phyloP scores from a whole-genome alignment of 2,329 filamentous ascomycete species.

The Fusarium camptoceras region DNA sequence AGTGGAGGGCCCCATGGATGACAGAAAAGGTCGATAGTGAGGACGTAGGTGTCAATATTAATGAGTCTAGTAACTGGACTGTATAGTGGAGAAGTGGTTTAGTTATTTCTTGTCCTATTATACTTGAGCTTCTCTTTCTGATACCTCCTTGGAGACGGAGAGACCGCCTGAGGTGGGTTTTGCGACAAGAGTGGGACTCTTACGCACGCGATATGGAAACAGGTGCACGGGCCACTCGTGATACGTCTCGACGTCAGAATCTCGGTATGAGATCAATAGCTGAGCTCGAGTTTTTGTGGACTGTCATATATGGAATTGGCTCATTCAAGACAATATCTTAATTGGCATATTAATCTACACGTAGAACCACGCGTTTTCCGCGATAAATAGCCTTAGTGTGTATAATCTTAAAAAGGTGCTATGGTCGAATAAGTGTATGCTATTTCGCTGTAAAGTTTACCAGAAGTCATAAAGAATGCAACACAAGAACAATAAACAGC shows the following conservation, averaged over 20 bases:
- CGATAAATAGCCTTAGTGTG: fast-evolving
- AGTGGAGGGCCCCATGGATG: background rate
- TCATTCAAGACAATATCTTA: fast-evolving
- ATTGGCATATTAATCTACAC: background rate
- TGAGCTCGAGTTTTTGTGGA: background rate
- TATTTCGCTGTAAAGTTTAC: fast-evolving
- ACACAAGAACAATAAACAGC: background rate
- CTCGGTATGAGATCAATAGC: slow-evolving; percentile 2
- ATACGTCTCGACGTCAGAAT: slow-evolving; percentile 18
- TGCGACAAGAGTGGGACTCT: slow-evolving; percentile 19
- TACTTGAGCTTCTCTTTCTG: background rate
- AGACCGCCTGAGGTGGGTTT: slow-evolving; percentile 13
- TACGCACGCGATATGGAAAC: slow-evolving; percentile 20
- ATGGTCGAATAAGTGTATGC: background rate
- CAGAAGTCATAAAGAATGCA: background rate
- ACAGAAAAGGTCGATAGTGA: background rate
- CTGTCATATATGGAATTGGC: background rate
- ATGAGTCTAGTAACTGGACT: background rate
- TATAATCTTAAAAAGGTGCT: background rate
- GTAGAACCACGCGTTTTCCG: background rate
- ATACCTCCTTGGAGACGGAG: background rate
- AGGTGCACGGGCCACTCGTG: slow-evolving; percentile 30
- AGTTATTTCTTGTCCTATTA: background rate
- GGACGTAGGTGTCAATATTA: background rate
- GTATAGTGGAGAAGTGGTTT: background rate